phyloP scores from a whole-genome alignment of 331 rosid species.

The Malus hybrid region DNA sequence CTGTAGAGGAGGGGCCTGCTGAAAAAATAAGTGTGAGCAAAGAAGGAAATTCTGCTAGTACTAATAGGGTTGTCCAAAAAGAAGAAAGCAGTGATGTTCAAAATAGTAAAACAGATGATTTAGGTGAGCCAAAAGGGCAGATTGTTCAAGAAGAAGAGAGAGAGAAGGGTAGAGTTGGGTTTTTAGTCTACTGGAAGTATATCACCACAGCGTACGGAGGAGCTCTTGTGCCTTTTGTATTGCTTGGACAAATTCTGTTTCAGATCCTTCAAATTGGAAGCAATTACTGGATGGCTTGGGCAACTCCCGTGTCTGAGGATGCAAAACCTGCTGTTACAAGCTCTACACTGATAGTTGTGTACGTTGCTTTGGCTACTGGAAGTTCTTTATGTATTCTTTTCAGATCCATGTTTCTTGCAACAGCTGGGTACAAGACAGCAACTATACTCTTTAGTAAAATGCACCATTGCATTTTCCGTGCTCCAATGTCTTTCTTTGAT shows the following conservation, averaged over 20 bases:
- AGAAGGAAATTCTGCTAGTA: slow-evolving; percentile 6
- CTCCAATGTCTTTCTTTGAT: slow-evolving; percentile 85
- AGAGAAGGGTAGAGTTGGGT: slow-evolving; percentile 71
- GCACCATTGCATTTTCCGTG: slow-evolving; percentile 66
- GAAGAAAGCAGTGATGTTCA: slow-evolving; percentile 21
- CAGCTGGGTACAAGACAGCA: slow-evolving; percentile 59
- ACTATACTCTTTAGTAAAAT: slow-evolving; percentile 68
- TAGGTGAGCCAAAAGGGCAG: slow-evolving; percentile 42
- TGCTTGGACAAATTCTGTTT: slow-evolving; percentile 56
- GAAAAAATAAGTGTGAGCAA: slow-evolving; percentile 14
- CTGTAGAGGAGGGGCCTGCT: slow-evolving; percentile 20
- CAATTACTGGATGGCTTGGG: slow-evolving; percentile 96
- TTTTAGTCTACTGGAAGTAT: slow-evolving; percentile 72
- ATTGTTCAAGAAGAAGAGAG: slow-evolving; percentile 94
- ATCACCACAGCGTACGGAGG: slow-evolving; percentile 76
- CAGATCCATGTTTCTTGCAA: slow-evolving; percentile 37
- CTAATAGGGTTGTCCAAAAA: slow-evolving; percentile 17
- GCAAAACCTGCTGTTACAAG: slow-evolving; percentile 35
- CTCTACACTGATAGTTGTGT: slow-evolving; percentile 43
- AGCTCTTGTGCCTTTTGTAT: slow-evolving; percentile 68
- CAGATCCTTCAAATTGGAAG: slow-evolving; percentile 82
- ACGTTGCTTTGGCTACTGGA: slow-evolving; percentile 54
- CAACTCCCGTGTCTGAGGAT: slow-evolving; percentile 56
- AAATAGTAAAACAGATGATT: slow-evolving; percentile 29
- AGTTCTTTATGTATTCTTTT: slow-evolving; percentile 54